phyloP scores from a whole-genome alignment of 139 green algal species.

The Chlorella sp. region DNA sequence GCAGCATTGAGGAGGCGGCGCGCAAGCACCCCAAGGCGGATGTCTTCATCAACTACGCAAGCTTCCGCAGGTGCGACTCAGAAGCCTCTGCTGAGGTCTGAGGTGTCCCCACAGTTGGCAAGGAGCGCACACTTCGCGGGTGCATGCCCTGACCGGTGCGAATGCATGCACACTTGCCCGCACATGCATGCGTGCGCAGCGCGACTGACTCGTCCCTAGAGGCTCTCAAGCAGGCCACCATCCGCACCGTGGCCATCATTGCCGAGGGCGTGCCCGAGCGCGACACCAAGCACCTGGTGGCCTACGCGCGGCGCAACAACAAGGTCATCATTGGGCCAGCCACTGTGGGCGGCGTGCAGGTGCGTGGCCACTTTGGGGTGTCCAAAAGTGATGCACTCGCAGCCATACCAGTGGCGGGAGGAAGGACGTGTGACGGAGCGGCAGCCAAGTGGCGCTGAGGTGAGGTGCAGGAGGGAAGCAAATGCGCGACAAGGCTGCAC shows the following conservation, averaged over 20 bases:
- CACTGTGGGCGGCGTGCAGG: conserved; percentile 87
- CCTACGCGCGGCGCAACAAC: conserved; percentile 68
- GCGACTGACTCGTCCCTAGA: conserved; percentile 85
- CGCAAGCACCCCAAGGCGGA: conserved; percentile 73
- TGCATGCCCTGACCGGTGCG: not conserved
- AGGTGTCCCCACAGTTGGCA: too few relatives aligned
- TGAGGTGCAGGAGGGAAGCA: too few relatives aligned
- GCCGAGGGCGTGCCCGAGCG: conserved; percentile 90
- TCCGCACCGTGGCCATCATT: conserved; percentile 86
- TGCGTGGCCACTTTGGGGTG: conserved; percentile 17
- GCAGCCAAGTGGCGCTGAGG: too few relatives aligned
- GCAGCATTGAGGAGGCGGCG: conserved; percentile 63
- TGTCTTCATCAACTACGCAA: conserved; percentile 96
- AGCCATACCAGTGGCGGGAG: too few relatives aligned
- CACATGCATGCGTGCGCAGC: conserved; percentile 27
- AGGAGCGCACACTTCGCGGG: too few relatives aligned
- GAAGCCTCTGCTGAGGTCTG: too few relatives aligned
- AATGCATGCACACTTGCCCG: not conserved
- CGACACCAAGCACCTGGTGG: conserved; percentile 86
- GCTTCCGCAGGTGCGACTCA: conserved; percentile 67
- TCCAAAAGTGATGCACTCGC: too few relatives aligned
- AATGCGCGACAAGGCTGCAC: not conserved
- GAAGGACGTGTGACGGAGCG: too few relatives aligned
- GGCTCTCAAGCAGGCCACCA: conserved; percentile 76
- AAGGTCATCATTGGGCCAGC: conserved; percentile 92